Conservation (phyloP, 2,329 filamentous ascomycete species). For the Penicillium nordicum region DNA sequence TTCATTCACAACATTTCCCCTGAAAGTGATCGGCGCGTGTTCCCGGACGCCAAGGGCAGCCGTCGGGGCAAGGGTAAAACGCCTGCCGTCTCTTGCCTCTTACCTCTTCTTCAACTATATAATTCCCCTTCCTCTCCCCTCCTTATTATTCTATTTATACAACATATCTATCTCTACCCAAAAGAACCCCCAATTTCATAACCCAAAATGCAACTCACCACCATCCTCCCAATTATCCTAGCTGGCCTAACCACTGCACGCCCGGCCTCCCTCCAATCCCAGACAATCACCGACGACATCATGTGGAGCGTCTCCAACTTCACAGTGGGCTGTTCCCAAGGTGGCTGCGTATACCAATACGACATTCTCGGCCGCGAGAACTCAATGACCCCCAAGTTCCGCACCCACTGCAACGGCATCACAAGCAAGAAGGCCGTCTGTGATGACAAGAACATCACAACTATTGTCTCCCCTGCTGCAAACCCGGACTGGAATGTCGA, state of each 20-base stretch:
- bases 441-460: slow-evolving; percentile 23
- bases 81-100: slow-evolving; percentile 2
- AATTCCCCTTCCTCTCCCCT: slow-evolving; percentile 5
- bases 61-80: not conserved
- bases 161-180: not conserved
- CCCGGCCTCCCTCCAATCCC: slow-evolving; percentile 13
- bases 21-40: slow-evolving; percentile 4
- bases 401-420: slow-evolving; percentile 33
- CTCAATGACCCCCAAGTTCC: slow-evolving; percentile 34
- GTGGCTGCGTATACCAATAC: slow-evolving; percentile 34
- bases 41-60: not conserved
- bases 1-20: slow-evolving; percentile 1
- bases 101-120: slow-evolving; percentile 2
- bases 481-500: slow-evolving; percentile 28
- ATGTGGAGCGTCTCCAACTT: slow-evolving; percentile 35
- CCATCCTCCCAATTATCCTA: slow-evolving; percentile 25
- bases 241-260: slow-evolving; percentile 23
- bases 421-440: slow-evolving; percentile 26
- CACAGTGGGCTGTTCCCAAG: slow-evolving; percentile 31
- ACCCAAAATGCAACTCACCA: slow-evolving; percentile 30
- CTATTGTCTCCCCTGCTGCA: slow-evolving; percentile 16
- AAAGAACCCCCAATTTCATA: not conserved
- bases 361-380: slow-evolving; percentile 27
- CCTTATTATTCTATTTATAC: not conserved
- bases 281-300: slow-evolving; percentile 14